Base-by-base conservation (phyloP, 148 eudicot genomes). In the Spergularia bocconei region DNA sequence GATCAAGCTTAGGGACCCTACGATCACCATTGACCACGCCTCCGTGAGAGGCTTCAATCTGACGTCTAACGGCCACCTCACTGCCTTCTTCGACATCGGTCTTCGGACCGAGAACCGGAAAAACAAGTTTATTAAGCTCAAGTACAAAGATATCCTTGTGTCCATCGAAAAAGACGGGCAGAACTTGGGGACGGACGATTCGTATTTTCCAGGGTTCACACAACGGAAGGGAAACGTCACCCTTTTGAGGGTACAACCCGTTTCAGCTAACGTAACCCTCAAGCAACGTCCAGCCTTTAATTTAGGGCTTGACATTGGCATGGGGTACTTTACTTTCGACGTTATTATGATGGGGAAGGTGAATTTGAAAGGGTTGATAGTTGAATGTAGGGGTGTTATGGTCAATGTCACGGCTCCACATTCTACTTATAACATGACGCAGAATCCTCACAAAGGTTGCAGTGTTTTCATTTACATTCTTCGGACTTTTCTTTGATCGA, bases 11-110 rank as follows among this genome's bases (percentile, higher is more conserved):
- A 77, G 60, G 8, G 21, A 77, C 64, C 84, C 84, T 0, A 70
- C 71, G 11, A 67, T 81, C 75, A 54, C 76, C 41, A 19, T 81
- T 41, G 78, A 67, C 13, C 33, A 39, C 44, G 78, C 81, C 39
- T 61, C 74, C 3, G 68, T 77, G 66, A 59, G 67, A 70, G 66
- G 52, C 44, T 81, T 76, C 73, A 81, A 81, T 29, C 80, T 81
- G 13, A 77, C 84, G 59, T n/a, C 80, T 1, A 71, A 81, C 54
- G 62, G 58, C 29, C 79, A 62, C 70, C 75, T 81, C 3, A 81
- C 80, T 25, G 48, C 84, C 70, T 7, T 69, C 64, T 81, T 81
- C 52, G 36, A 41, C 59, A 9, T 81, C 52, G 65, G 47, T 3
- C 70, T 81, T 21, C 16, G 52, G 58, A 80, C 74, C 1, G 7